Evolutionary conservation across 2,329 filamentous ascomycete genomes (phyloP), one percentile per base, ranked within the genome.

Genomic region (Colletotrichum tofieldiae): DNA sequence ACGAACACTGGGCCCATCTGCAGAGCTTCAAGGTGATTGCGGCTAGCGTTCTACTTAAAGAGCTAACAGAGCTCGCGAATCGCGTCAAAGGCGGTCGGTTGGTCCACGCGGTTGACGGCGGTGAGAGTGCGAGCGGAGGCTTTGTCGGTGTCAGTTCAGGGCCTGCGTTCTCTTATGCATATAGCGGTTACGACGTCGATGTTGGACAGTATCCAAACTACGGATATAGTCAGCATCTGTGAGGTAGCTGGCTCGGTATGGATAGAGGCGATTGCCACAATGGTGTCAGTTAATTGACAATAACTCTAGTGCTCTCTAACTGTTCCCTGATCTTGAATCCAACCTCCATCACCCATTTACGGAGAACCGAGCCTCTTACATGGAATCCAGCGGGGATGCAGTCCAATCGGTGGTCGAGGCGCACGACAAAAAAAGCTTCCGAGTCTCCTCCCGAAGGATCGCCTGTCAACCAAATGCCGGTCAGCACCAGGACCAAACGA

Each of bases 11-110:
- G 16, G 43, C 47, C 4, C 37, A 55, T 0, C 18, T 83, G 11
- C 59, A 80, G 55, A 83, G 83, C 56, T 84, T 84, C 72, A 77
- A 78, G 35, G 77, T 83, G 1, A 78, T 84, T 55, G 81, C 82
- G 1, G 82, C 81, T 16, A 77, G 80, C 39, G 83, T 80, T 65
- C 75, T 84, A 37, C 65, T 81, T 4, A 78, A 75, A 54, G 79
- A 81, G 67, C 55, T 81, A 4, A 73, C 75, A 26, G 66, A 65
- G 29, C 65, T 73, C 8, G 65, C 52, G 1, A 74, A 73, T 29
- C 61, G 60, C 5, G 26, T 68, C 23, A 65, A 43, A 18, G 61
- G 37, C 16, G 66, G 66, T 6, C 45, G 16, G 11, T 20, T 49
- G 32, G 67, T 66, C 6, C 29, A 55, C 2, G 26, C 65, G 8